These are phyloP conservation scores for Pyricularia grisea DNA, from an alignment of 2,329 filamentous ascomycete genomes.

Conservation along the genomic window DNA sequence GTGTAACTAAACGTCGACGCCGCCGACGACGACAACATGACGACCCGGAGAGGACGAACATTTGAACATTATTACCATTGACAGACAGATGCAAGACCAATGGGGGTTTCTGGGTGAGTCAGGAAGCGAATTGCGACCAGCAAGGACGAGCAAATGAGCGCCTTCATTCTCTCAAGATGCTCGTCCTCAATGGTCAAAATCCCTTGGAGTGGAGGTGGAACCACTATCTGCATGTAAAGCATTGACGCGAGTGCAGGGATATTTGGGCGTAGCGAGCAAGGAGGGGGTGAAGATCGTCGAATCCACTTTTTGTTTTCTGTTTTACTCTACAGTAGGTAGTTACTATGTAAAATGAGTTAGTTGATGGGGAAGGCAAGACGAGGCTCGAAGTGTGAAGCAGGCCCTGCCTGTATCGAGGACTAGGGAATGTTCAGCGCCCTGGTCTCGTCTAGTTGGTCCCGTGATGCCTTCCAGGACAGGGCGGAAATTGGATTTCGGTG, in stretches of 20 bases:
- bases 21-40: not conserved
- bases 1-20: not conserved
- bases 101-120: not conserved
- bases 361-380: not conserved
- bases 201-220: not conserved
- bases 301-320: not conserved
- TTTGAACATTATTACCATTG: not conserved
- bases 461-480: not conserved
- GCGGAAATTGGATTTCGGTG: not conserved
- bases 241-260: constrained; percentile 29
- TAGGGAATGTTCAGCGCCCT: not conserved
- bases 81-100: not conserved
- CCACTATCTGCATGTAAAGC: constrained; percentile 23
- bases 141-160: not conserved
- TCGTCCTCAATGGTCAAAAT: not conserved
- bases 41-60: not conserved
- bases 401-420: not conserved
- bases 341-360: not conserved
- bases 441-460: not conserved
- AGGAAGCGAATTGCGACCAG: not conserved
- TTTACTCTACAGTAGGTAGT: not conserved
- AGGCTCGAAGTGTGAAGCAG: not conserved
- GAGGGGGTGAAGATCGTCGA: not conserved
- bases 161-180: not conserved
- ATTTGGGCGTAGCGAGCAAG: constrained; percentile 5